These are phyloP conservation scores for Rhodotorula graminis DNA, from an alignment of 768 basidiomycete species.

Conservation along the genomic window DNA sequence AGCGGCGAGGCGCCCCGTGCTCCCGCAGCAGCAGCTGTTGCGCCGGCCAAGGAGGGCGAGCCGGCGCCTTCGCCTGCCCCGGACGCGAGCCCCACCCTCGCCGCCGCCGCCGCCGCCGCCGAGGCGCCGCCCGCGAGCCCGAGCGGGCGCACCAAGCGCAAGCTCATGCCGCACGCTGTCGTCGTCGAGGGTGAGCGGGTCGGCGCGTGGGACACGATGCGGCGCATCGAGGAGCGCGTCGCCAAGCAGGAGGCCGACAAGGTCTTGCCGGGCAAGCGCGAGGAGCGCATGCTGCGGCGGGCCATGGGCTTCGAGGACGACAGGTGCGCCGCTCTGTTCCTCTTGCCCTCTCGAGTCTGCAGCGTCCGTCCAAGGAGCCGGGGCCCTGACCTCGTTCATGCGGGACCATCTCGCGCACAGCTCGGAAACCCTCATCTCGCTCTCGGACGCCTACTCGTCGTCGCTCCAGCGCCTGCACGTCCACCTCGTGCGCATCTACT, in stretches of 20 bases:
- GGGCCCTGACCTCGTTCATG: background rate
- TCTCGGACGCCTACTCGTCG: constrained; percentile 26
- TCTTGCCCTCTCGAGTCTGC: no score
- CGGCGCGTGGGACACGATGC: constrained; percentile 24
- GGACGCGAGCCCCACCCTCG: no score
- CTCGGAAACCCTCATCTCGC: constrained; percentile 28
- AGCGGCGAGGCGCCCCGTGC: background rate
- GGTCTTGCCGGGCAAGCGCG: constrained; percentile 1
- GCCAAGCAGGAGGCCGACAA: background rate
- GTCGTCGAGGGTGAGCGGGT: background rate
- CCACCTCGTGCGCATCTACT: constrained; percentile 38
- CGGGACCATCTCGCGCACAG: background rate
- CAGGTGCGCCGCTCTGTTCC: background rate
- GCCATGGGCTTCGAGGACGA: constrained; percentile 23
- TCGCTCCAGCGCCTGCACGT: constrained; percentile 32
- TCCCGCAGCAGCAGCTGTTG: no score
- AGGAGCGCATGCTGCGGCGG: constrained; percentile 15
- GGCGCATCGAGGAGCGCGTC: constrained; percentile 12
- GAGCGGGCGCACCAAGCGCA: background rate
- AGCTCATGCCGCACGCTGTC: background rate
- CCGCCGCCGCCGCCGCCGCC: no score
- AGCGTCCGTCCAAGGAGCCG: background rate
- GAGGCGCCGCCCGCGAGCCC: no score
- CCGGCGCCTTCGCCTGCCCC: background rate
- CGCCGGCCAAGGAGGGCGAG: background rate